Conservation (phyloP, 2,329 filamentous ascomycete genomes). For the Beauveria sp. region DNA sequence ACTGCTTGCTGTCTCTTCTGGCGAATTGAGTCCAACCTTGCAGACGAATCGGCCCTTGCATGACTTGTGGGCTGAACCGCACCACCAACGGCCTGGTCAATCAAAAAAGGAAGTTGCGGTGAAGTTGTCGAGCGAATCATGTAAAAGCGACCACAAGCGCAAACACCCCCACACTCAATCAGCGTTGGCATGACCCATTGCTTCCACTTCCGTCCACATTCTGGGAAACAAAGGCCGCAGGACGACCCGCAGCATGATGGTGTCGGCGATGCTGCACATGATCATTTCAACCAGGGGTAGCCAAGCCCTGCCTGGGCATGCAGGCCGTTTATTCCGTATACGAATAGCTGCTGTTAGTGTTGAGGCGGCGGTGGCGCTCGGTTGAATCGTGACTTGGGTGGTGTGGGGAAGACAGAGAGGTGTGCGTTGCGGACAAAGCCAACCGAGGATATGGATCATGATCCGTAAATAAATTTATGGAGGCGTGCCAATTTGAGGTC, state of each 20-base stretch:
- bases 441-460: not conserved
- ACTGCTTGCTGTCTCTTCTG: not conserved
- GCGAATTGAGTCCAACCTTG: not conserved
- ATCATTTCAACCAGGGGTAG: constrained; percentile 4
- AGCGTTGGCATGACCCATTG: not conserved
- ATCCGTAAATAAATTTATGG: too few species aligned
- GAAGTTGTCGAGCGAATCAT: not conserved
- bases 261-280: constrained; percentile 8
- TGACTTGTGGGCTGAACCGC: not conserved
- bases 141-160: not conserved
- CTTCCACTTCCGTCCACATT: not conserved
- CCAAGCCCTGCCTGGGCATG: not conserved
- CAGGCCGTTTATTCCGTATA: not conserved
- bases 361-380: constrained; percentile 7
- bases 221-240: not conserved
- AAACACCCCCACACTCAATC: not conserved
- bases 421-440: not conserved
- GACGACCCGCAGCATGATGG: not conserved
- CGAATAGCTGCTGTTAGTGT: not conserved
- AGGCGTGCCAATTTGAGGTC: too few species aligned
- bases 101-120: constrained; percentile 1
- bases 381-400: constrained; percentile 9
- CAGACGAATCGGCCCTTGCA: not conserved
- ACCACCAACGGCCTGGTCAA: not conserved
- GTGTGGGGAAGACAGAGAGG: not conserved